Evolutionary conservation across 495 filamentous ascomycete genomes (phyloP).

Genomic region (Extremus antarcticus): DNA sequence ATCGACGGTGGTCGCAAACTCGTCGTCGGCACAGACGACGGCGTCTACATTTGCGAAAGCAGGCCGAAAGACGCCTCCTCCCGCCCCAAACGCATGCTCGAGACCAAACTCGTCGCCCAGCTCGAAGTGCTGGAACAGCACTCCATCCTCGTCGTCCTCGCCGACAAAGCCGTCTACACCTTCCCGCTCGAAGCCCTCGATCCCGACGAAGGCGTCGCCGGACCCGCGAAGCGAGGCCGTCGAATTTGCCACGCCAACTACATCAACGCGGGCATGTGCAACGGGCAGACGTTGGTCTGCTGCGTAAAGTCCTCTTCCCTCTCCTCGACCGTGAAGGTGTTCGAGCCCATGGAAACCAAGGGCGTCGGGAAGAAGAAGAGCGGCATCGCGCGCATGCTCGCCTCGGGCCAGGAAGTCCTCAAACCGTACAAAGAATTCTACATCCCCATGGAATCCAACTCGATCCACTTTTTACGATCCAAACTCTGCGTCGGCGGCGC

Average conservation of each 20-base stretch:
- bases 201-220: constrained; percentile 54
- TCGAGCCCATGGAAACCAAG: constrained; percentile 87
- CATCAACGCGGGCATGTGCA: constrained; percentile 92
- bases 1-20: constrained; percentile 93
- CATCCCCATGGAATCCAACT: constrained; percentile 90
- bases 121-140: constrained; percentile 96
- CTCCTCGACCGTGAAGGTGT: constrained; percentile 93
- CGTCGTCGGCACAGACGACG: constrained; percentile 84
- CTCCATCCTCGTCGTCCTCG: constrained; percentile 77
- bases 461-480: constrained; percentile 92
- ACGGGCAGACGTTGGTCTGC: constrained; percentile 88
- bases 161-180: constrained; percentile 81
- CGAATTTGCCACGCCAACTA: constrained; percentile 98
- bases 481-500: constrained; percentile 95
- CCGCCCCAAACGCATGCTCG: constrained; percentile 73
- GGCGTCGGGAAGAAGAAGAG: constrained; percentile 84
- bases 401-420: constrained; percentile 81
- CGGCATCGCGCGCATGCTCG: constrained; percentile 89
- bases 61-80: constrained; percentile 69
- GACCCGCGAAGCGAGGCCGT: constrained; percentile 73
- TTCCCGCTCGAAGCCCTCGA: constrained; percentile 80
- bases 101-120: constrained; percentile 79
- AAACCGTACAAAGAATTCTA: constrained; percentile 99
- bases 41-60: constrained; percentile 83
- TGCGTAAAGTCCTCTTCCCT: constrained; percentile 84